phyloP scores from a whole-genome alignment of 1,284 basidiomycete species.

The Rugosomyces carneus region DNA sequence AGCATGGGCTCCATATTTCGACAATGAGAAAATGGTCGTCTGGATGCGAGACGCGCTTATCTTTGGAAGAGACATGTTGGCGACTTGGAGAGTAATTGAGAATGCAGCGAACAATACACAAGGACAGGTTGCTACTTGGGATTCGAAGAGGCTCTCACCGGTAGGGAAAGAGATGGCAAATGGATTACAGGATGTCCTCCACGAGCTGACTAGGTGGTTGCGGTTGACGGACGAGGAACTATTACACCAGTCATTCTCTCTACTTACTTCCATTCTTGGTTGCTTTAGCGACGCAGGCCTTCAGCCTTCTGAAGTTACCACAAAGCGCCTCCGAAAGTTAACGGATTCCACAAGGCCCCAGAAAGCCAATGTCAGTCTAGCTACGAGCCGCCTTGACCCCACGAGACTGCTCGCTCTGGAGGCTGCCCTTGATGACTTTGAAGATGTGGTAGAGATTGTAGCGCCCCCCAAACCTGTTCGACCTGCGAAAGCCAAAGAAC shows the following conservation, averaged over 20 bases:
- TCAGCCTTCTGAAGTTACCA: slow-evolving; percentile 41
- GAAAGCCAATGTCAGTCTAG: slow-evolving; percentile 29
- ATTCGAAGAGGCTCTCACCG: slow-evolving; percentile 34
- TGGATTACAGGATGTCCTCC: slow-evolving; percentile 72
- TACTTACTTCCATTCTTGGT: slow-evolving; percentile 72
- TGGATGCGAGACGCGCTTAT: slow-evolving; percentile 98
- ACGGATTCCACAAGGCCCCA: slow-evolving; percentile 49
- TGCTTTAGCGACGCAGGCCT: slow-evolving; percentile 56
- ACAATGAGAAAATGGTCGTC: slow-evolving; percentile 78
- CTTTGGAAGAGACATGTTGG: slow-evolving; percentile 80
- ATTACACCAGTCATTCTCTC: slow-evolving; percentile 79
- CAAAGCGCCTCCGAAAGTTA: slow-evolving; percentile 54
- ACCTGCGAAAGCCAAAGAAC: slow-evolving; percentile 10
- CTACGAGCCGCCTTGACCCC: slow-evolving; percentile 51
- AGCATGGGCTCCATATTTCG: slow-evolving; percentile 75
- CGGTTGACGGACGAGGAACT: slow-evolving; percentile 87
- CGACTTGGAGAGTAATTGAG: slow-evolving; percentile 76
- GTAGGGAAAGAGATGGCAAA: slow-evolving; percentile 71
- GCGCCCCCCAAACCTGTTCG: slow-evolving; percentile 18
- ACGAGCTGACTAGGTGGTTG: slow-evolving; percentile 79
- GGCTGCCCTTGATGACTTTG: slow-evolving; percentile 50
- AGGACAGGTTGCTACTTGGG: slow-evolving; percentile 18
- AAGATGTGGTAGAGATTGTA: slow-evolving; percentile 41
- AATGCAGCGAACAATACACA: slow-evolving; percentile 41
- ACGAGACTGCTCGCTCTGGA: slow-evolving; percentile 53